Base-by-base conservation (phyloP, 176 grass and related monocot genomes). In the Saccharum spontaneum region DNA sequence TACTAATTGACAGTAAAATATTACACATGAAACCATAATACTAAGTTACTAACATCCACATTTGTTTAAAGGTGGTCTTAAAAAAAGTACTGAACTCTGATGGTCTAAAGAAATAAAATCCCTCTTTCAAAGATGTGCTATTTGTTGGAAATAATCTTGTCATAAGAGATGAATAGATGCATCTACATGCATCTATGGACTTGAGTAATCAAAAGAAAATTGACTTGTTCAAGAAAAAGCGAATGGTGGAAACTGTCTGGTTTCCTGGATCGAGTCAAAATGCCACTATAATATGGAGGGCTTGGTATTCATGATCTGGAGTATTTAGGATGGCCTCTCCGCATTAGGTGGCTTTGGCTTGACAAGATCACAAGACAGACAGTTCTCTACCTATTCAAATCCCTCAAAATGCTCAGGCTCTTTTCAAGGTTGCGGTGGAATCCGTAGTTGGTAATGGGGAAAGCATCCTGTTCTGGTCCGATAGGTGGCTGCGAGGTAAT, bases 31-130 rank as follows among this genome's bases (percentile, higher is more conserved):
- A 36, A 75, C 18, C 28, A 48, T 20, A 37, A 41, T 71, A 79
- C 45, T 9, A 40, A 40, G 41, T 43, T 43, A 43, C 39, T 14
- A 37, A 61, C 16, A 48, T 70, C 46, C 2, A 23, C 62, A 59
- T 74, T 34, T 73, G 26, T 24, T 16, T 50, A 69, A 67, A 37
- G 3, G 11, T 80, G 18, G 41, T 16, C 18, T 13, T 24, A 24
- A 52, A 18, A 50, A 36, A 80, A 16, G 28, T 15, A 50, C 26
- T 3, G 4, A 46, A 52, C 44, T 69, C 66, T 38, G 30, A 81
- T 69, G 31, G n/a, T 77, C 37, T 10, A 68, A 28, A 69, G 6
- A 69, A 68, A 84, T 20, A 31, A 46, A 46, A 80, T 75, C 11
- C 13, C 67, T 74, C 18, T 45, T 83, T 68, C 4, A 28, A 59